Evolutionary conservation across 1,284 basidiomycete genomes (phyloP).

Genomic region (Megacollybia platyphylla): DNA sequence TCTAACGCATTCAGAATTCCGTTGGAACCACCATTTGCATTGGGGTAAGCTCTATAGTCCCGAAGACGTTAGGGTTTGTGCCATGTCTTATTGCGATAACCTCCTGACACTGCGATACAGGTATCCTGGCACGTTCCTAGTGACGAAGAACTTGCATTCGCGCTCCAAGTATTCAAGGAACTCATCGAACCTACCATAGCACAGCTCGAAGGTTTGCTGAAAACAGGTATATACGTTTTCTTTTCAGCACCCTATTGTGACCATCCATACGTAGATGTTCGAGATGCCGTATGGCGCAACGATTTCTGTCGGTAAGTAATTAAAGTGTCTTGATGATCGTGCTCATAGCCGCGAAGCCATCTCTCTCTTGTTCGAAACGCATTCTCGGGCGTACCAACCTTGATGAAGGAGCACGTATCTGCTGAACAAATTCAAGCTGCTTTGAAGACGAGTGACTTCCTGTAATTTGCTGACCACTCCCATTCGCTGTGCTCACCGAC

Average conservation of each 20-base stretch:
- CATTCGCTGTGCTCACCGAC: conserved; percentile 5
- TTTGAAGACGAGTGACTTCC: conserved; percentile 40
- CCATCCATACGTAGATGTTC: conserved; percentile 16
- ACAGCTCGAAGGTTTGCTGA: conserved; percentile 48
- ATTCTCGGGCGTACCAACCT: conserved; percentile 55
- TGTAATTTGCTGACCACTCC: conserved; percentile 25
- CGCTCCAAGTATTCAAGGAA: conserved; percentile 60
- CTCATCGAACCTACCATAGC: conserved; percentile 58
- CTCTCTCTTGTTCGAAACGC: conserved; percentile 55
- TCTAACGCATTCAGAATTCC: conserved; percentile 41
- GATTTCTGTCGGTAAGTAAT: conserved; percentile 68
- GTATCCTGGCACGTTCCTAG: conserved; percentile 72
- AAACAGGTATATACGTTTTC: conserved; percentile 26
- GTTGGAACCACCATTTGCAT: conserved; percentile 56
- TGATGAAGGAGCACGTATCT: conserved; percentile 39
- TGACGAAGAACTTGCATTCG: conserved; percentile 63
- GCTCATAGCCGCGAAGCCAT: conserved; percentile 22
- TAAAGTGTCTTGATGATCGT: no score
- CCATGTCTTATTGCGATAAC: not conserved
- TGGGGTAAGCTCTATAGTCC: conserved; percentile 67
- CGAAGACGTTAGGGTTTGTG: conserved; percentile 43
- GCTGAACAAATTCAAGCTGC: conserved; percentile 26
- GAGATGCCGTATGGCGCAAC: conserved; percentile 70
- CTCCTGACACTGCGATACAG: conserved; percentile 18
- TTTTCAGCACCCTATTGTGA: not conserved